phyloP scores from a whole-genome alignment of 441 rosid species.

The Arabidopsis lyrata region DNA sequence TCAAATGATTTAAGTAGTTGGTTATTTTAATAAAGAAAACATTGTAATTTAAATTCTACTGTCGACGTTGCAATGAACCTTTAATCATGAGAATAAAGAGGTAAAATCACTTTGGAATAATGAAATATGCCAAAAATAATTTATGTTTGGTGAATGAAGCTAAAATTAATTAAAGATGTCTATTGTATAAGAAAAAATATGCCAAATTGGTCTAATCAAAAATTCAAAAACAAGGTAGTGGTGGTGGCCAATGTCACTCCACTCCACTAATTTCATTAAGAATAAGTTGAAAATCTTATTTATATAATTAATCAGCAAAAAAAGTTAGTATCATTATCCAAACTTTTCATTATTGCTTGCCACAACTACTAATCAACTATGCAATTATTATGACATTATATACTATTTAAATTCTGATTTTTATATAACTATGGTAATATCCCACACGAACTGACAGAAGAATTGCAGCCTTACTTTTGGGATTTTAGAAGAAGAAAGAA shows the following conservation, averaged over 20 bases:
- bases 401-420: not conserved
- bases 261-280: conserved; percentile 39
- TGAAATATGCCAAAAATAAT: not conserved
- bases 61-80: conserved; percentile 20
- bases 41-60: not conserved
- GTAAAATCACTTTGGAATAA: conserved; percentile 10
- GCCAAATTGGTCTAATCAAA: conserved; percentile 42
- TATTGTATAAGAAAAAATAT: conserved; percentile 25
- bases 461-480: not conserved
- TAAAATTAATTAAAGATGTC: conserved; percentile 14
- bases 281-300: conserved; percentile 21
- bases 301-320: conserved; percentile 22
- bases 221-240: conserved; percentile 24
- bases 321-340: conserved; percentile 26
- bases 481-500: not conserved
- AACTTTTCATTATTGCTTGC: conserved; percentile 40
- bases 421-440: not conserved
- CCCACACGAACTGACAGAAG: not conserved
- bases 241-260: conserved; percentile 43
- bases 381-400: conserved; percentile 40
- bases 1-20: conserved; percentile 21
- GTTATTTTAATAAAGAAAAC: not conserved
- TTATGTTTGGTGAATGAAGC: not conserved
- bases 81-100: conserved; percentile 17
- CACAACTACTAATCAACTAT: conserved; percentile 39